Percentiles rank a stretch among this genome's conserved stretches.
These are phyloP conservation scores for Arthroderma sp. DNA, from an alignment of 2,329 filamentous ascomycete genomes.

Conservation along the genomic window DNA sequence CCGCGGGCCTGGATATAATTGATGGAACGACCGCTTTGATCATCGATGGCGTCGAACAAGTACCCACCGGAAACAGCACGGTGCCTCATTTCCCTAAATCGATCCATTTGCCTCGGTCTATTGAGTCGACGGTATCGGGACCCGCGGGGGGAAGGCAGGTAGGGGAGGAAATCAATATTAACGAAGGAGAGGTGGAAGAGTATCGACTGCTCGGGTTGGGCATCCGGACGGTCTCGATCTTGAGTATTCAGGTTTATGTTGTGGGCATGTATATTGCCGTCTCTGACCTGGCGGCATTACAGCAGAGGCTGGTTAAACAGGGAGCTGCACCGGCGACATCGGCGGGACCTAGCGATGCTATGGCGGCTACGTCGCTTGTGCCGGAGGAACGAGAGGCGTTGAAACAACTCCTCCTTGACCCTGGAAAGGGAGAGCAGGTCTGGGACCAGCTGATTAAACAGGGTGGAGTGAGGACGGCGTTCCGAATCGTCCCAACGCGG, in stretches of 20 bases:
- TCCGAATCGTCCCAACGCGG: conserved; percentile 77
- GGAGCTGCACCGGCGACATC: conserved; percentile 34
- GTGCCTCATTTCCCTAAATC: conserved; percentile 66
- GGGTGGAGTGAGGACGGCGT: conserved; percentile 57
- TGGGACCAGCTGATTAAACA: conserved; percentile 61
- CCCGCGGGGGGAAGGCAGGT: conserved; percentile 23
- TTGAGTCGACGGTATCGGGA: conserved; percentile 19
- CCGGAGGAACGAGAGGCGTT: conserved; percentile 66
- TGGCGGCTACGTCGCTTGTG: conserved; percentile 66
- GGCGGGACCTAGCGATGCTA: conserved; percentile 27
- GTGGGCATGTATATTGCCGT: conserved; percentile 85
- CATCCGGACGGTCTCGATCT: conserved; percentile 76
- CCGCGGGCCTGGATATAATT: conserved; percentile 23
- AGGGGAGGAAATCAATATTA: conserved; percentile 24
- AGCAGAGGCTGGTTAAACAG: conserved; percentile 60
- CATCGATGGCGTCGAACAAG: conserved; percentile 55
- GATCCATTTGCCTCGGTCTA: conserved; percentile 46
- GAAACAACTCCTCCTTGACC: conserved; percentile 55
- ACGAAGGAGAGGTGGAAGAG: conserved; percentile 42
- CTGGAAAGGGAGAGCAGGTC: conserved; percentile 52
- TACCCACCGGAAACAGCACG: conserved; percentile 68
- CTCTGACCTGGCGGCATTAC: conserved; percentile 66
- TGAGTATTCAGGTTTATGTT: conserved; percentile 85
- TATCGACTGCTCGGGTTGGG: conserved; percentile 84
- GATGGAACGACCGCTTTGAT: conserved; percentile 23